These are phyloP conservation scores for Solanum etuberosum DNA, from an alignment of 257 asterid species.

Conservation along the genomic window DNA sequence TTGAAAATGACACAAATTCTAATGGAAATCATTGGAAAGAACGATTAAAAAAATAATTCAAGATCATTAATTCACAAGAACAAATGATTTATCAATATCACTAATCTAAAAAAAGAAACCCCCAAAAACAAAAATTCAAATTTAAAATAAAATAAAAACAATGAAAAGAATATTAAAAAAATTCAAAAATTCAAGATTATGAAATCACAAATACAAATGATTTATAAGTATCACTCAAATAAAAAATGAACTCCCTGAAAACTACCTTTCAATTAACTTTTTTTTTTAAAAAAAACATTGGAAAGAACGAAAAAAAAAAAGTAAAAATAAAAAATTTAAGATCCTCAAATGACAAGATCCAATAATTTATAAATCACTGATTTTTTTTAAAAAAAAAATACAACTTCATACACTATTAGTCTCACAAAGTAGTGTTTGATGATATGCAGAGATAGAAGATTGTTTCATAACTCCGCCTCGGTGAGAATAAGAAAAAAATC, in stretches of 20 bases:
- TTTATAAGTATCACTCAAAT: not conserved
- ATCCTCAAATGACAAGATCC: too few relatives aligned
- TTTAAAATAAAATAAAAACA: not conserved
- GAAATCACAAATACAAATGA: not conserved
- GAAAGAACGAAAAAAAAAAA: too few relatives aligned
- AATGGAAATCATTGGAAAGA: not conserved
- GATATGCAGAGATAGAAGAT: not conserved
- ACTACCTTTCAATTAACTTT: not conserved
- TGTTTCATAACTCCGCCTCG: accelerated
- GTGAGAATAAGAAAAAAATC: too few relatives aligned
- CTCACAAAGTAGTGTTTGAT: too few relatives aligned
- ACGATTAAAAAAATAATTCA: not conserved
- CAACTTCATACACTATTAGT: not conserved
- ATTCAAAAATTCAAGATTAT: not conserved
- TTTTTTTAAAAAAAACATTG: not conserved
- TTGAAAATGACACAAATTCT: not conserved
- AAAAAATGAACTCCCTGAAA: not conserved
- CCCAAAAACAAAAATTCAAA: not conserved
- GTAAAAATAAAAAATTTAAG: too few relatives aligned
- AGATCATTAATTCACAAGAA: not conserved
- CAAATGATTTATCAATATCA: not conserved
- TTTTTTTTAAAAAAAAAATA: too few relatives aligned
- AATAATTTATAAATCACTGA: too few relatives aligned
- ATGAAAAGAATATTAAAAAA: not conserved
- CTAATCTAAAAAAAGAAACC: not conserved